These are phyloP conservation scores for Quillaja saponaria DNA, from an alignment of 306 rosid species.

Conservation along the genomic window DNA sequence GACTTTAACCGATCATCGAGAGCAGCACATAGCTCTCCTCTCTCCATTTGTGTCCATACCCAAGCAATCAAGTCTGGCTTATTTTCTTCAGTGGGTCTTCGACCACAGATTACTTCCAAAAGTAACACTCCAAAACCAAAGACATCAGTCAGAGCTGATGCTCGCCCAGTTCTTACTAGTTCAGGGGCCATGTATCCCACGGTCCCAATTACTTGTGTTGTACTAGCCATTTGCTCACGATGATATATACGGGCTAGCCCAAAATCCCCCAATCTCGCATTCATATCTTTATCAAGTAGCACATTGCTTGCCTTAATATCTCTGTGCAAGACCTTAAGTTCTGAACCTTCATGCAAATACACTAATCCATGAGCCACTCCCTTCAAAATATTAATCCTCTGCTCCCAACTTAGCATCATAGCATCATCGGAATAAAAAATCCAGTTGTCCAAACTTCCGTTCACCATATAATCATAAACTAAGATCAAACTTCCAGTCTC, in stretches of 20 bases:
- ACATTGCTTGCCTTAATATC: constrained; percentile 70
- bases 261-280: constrained; percentile 61
- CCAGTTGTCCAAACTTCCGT: constrained; percentile 64
- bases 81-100: constrained; percentile 61
- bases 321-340: constrained; percentile 64
- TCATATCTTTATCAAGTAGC: constrained; percentile 66
- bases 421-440: constrained; percentile 52
- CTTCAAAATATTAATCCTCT: constrained; percentile 49
- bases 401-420: constrained; percentile 49
- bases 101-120: constrained; percentile 55
- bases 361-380: constrained; percentile 58
- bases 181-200: constrained; percentile 67
- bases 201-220: constrained; percentile 62
- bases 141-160: constrained; percentile 49
- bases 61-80: constrained; percentile 50
- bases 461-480: constrained; percentile 67
- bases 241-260: constrained; percentile 61
- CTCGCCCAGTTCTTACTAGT: constrained; percentile 50
- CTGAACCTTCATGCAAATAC: constrained; percentile 77
- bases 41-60: constrained; percentile 44
- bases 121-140: constrained; percentile 63
- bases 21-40: constrained; percentile 32
- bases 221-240: constrained; percentile 41
- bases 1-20: constrained; percentile 51
- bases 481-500: constrained; percentile 53